phyloP scores from a whole-genome alignment of 345 rosid species.

The Leavenworthia alabamica region DNA sequence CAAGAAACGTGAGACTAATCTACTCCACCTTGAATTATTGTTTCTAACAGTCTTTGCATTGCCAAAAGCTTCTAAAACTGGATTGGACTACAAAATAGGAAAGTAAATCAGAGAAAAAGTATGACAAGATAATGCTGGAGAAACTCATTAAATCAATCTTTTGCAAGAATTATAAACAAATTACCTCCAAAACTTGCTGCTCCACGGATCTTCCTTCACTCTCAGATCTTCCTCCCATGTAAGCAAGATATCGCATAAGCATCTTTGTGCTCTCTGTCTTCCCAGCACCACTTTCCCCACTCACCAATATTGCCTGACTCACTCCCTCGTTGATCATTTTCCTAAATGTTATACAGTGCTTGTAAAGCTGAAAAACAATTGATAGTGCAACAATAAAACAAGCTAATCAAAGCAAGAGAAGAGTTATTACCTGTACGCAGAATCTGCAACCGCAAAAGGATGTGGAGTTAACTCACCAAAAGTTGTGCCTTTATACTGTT shows the following conservation, averaged over 20 bases:
- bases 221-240: constrained; percentile 85
- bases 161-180: background rate
- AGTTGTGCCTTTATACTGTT: constrained; percentile 73
- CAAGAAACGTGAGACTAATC: constrained; percentile 1
- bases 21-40: constrained; percentile 82
- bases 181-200: constrained; percentile 96
- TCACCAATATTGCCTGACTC: constrained; percentile 90
- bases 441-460: constrained; percentile 94
- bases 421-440: constrained; percentile 80
- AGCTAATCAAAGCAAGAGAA: background rate
- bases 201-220: constrained; percentile 81
- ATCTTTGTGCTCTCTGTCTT: constrained; percentile 97
- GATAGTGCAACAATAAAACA: background rate
- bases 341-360: constrained; percentile 38
- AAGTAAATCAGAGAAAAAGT: constrained; percentile 1
- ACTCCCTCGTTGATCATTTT: constrained; percentile 80
- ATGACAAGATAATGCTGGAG: background rate
- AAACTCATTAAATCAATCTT: background rate
- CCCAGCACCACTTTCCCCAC: constrained; percentile 99
- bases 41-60: constrained; percentile 97
- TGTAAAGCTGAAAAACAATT: constrained; percentile 2
- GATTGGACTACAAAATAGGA: constrained; percentile 69
- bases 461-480: constrained; percentile 93
- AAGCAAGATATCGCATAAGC: constrained; percentile 93
- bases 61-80: constrained; percentile 98